Evolutionary conservation across 768 basidiomycete species (phyloP), one percentile per base, ranked within the genome.

Genomic region (Pulveroboletus sp.): DNA sequence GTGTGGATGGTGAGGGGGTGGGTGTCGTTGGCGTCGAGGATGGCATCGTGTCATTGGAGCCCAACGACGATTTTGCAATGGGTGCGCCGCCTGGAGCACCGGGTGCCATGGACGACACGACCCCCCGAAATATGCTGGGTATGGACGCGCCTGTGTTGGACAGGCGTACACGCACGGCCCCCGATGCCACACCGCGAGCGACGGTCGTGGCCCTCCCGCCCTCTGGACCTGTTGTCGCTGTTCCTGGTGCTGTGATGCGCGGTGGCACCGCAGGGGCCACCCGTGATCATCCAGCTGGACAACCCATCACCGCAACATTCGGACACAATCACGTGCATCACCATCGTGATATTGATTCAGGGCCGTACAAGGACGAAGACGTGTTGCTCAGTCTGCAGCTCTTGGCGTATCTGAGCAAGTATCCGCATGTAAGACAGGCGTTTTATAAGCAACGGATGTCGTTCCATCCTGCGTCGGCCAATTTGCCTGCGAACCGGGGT

Each of bases 361-460:
- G 87, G 0, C 89, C 87, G 0, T 97, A 94, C 69, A 80, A 91
- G 23, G 94, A 98, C 63, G 95, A 99, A 60, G 94, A 97, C 53
- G 91, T 98, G 0, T 73, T 98, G 2, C 79, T 94, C 9, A 82
- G 87, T 17, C 71, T 99, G 12, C 95, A 99, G 66, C 82, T 98
- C 2, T 78, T 99, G 1, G 97, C 97, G 4, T 98, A 99, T 64
- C 76, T 98, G 16, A 92, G 88, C 71, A 98, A 99, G 68, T 98
- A 99, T 64, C 94, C 97, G 1, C 95, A 98, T 65, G 95, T 98
- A 4, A 77, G 97, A 10, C 86, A 94, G 60, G 91, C 94, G 6
- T 98, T 99, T 64, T 97, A 98, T 66, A 90, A 92, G 64, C 85
- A 83, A 1, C 77, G 90, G 1, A 69, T 74, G n/a, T 80, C 82